Base-by-base conservation (phyloP, 768 basidiomycete genomes). In the Tylopilus sp. region DNA sequence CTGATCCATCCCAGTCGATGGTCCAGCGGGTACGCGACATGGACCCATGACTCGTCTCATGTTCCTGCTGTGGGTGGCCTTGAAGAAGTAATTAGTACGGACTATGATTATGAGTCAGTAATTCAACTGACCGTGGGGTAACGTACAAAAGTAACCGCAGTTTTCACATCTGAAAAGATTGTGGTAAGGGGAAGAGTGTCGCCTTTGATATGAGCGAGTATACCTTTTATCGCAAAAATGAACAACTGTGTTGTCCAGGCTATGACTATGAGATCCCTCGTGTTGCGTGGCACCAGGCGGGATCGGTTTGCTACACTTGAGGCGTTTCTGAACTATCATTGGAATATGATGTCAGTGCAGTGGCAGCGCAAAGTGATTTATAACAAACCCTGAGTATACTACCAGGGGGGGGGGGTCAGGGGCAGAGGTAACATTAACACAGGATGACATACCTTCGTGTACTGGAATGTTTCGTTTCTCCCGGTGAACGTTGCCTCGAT, bases 21-120 rank as follows among this genome's bases (percentile, higher is more conserved):
- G 76, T 69, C 84, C 84, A 85, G 35, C 71, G 70, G 0, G 79
- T 78, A 47, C 67, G 72, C 0, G 80, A 77, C 82, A 84, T 84
- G 1, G 80, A 83, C 6, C 83, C 84, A 50, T 85, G 83, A 17
- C 72, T 71, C 0, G 83, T 85, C 40, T 83, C 81, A 31, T 85
- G 83, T 40, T 81, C 79, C 53, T 76, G 72, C 50, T 85, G 81
- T 1, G 79, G 51, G 49, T 85, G 83, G 0, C 78, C 83, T 85
- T 35, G 23, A 5, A 46, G 7, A 4, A 13, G 6, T 15, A 1
- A 1, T 61, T 6, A 61, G 26, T 23, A 47, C 2, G 3, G 0
- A 4, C 6, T 9, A 9, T 2, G 10, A 8, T 33, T 1, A 6
- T 3, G 4, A 8, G 1, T 25, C 17, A 15, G 1, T n/a, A 2